A percentile compares a stretch with the other conserved stretches of the same genome.
Conservation (phyloP, 2,329 filamentous ascomycete species). For the Neurospora sp. region DNA sequence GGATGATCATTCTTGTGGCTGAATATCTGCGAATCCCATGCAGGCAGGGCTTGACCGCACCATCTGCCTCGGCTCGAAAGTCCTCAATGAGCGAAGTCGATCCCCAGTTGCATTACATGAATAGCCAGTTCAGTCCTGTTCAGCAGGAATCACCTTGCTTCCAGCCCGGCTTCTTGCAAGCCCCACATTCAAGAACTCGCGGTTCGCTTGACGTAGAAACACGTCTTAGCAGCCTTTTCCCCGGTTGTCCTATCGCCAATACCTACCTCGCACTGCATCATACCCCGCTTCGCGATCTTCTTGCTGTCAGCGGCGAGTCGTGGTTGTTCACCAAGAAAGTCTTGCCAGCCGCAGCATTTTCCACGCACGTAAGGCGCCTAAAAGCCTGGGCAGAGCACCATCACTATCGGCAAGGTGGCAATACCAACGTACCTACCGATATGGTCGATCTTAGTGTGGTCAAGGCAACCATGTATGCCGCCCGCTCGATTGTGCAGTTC, state of each 20-base stretch:
- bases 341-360: slow-evolving; percentile 31
- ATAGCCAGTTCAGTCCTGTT: slow-evolving; percentile 5
- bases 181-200: slow-evolving; percentile 14
- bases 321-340: slow-evolving; percentile 50
- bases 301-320: slow-evolving; percentile 48
- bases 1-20: slow-evolving; percentile 29
- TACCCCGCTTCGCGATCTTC: slow-evolving; percentile 47
- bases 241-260: slow-evolving; percentile 34
- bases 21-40: slow-evolving; percentile 29
- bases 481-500: slow-evolving; percentile 39
- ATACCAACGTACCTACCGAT: slow-evolving; percentile 3
- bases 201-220: slow-evolving; percentile 15
- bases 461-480: slow-evolving; percentile 39
- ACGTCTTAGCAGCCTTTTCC: slow-evolving; percentile 33
- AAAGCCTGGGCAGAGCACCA: slow-evolving; percentile 29
- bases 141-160: slow-evolving; percentile 18
- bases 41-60: slow-evolving; percentile 15
- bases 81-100: slow-evolving; percentile 19
- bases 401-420: background rate
- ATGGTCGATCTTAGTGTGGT: slow-evolving; percentile 33
- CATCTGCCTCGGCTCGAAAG: slow-evolving; percentile 11
- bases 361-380: slow-evolving; percentile 37
- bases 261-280: slow-evolving; percentile 48
- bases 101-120: slow-evolving; percentile 7
- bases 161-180: slow-evolving; percentile 13